Evolutionary conservation across 2,329 filamentous ascomycete genomes (phyloP).

Genomic region (Trichoderma afroharzianum): DNA sequence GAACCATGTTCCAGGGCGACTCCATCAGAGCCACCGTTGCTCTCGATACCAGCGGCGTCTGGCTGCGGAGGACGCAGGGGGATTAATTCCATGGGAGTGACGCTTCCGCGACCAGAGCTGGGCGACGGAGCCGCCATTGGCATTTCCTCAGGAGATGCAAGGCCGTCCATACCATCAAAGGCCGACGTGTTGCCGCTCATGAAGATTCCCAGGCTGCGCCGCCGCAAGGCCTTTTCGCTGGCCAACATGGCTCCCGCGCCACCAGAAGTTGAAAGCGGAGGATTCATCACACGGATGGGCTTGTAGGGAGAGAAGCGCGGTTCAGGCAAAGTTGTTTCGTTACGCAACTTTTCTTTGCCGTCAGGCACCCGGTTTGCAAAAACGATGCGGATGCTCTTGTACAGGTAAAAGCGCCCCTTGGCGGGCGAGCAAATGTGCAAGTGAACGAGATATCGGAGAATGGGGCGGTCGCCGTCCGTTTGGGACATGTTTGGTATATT

Average conservation of each 20-base stretch:
- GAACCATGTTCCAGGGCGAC: constrained; percentile 25
- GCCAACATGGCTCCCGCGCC: constrained; percentile 48
- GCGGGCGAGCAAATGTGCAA: constrained; percentile 87
- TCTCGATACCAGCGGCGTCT: constrained; percentile 32
- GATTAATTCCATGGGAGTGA: constrained; percentile 46
- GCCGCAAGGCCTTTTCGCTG: constrained; percentile 57
- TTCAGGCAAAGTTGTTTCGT: constrained; percentile 85
- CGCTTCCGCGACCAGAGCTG: constrained; percentile 29
- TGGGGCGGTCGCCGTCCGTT: constrained; percentile 54
- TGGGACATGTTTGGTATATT: constrained; percentile 41
- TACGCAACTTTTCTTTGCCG: constrained; percentile 85
- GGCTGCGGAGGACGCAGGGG: constrained; percentile 43
- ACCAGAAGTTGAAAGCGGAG: constrained; percentile 34
- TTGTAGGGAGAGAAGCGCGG: constrained; percentile 85
- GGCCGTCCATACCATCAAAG: constrained; percentile 32
- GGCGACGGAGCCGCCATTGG: constrained; percentile 6
- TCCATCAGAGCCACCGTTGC: constrained; percentile 28
- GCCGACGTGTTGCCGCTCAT: constrained; percentile 31
- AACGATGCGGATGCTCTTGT: constrained; percentile 88
- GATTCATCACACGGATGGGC: constrained; percentile 53
- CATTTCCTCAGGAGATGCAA: constrained; percentile 1
- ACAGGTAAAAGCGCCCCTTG: constrained; percentile 80
- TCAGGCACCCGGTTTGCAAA: constrained; percentile 96
- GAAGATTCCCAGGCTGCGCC: constrained; percentile 53
- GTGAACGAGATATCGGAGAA: constrained; percentile 85